phyloP scores from a whole-genome alignment of 2,329 filamentous ascomycete genomes.

The Colletotrichum euphorbiae region DNA sequence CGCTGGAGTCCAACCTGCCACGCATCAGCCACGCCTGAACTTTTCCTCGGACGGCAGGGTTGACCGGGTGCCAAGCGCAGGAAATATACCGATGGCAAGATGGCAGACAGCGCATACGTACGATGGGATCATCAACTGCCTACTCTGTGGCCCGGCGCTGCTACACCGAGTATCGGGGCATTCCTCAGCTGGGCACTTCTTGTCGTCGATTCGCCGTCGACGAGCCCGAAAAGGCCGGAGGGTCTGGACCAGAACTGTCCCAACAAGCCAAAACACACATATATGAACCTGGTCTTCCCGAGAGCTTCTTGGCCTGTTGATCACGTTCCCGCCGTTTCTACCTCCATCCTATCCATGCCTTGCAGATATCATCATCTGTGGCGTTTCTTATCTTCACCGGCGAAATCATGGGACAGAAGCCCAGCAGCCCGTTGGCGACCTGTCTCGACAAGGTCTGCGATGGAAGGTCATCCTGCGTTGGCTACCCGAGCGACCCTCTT shows the following conservation, averaged over 20 bases:
- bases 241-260: neutral
- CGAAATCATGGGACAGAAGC: constrained; percentile 55
- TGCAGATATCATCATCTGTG: neutral
- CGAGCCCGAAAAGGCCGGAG: neutral
- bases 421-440: constrained; percentile 54
- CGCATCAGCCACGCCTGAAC: constrained; percentile 11
- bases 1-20: neutral
- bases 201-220: neutral
- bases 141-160: neutral
- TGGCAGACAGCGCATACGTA: neutral
- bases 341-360: neutral
- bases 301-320: neutral
- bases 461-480: constrained; percentile 59
- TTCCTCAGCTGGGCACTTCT: neutral
- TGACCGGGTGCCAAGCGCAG: neutral
- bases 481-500: constrained; percentile 55
- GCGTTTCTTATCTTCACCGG: neutral
- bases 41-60: neutral
- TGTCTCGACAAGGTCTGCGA: constrained; percentile 62
- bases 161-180: neutral
- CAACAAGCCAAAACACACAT: neutral
- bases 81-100: neutral
- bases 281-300: constrained; percentile 19
- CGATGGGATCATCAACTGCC: constrained; percentile 6
- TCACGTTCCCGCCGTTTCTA: neutral